Base-by-base conservation (phyloP, 768 basidiomycete species). In the Xerocomellus chrysenteron region DNA sequence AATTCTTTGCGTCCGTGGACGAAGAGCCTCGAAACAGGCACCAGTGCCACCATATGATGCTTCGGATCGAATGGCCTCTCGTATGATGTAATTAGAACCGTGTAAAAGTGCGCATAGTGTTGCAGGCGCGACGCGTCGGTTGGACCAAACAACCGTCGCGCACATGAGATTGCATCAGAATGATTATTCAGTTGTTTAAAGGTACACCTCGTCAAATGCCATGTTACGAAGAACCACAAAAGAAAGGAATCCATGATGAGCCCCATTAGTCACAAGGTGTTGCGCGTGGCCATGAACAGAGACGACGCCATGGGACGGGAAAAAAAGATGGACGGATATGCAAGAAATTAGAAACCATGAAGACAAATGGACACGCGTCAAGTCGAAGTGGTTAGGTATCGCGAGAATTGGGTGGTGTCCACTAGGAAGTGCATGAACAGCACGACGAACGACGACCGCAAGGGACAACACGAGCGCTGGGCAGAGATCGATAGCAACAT, bases 131-230 rank as follows among this genome's bases (percentile, higher is more conserved):
- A 30, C 30, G 30, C 30, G 28, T 30, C 4, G 4, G 28, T 30
- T 11, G 30, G 14, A 36, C 35, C 5, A 35, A 35, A 35, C 5
- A 35, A 4, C 12, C 14, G 14, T 36, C 35, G 5, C 14, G 14
- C 9, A 42, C 17, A 43, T 17, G 35, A 21, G 2, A 33, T 61
- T 49, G 36, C n/a, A 52, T 41, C 32, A 47, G 41, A 52, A 42
- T 58, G 52, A 57, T 65, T 59, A 58, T 63, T 68, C 52, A 47
- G 40, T 48, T 57, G 5, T 17, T 32, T 68, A 68, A 55, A 57
- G 59, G 40, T 68, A 68, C 67, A 68, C 59, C 64, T 66, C 59
- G 58, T 61, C 66, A 43, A 60, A 60, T 50, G 39, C 57, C 30
- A 46, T 47, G 36, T 58, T 56, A 49, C 44, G 53, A 54, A 47